These are phyloP conservation scores for Metschnikowia lochheadii DNA, from an alignment of 805 yeast species.

Conservation along the genomic window DNA sequence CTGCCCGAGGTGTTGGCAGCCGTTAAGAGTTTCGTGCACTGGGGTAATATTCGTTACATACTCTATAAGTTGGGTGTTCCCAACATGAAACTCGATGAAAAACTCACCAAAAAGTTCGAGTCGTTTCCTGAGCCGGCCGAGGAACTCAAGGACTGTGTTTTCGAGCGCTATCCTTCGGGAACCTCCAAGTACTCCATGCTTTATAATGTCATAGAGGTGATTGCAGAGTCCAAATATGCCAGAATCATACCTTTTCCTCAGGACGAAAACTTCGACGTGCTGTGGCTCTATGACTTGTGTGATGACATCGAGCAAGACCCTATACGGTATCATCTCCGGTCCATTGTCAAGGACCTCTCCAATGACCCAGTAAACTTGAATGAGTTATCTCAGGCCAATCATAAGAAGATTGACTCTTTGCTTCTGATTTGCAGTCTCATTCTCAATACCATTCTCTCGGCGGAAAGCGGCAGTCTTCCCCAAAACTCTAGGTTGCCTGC, in stretches of 20 bases:
- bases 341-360: conserved; percentile 31
- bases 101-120: conserved; percentile 27
- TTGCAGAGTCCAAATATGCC: conserved; percentile 38
- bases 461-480: conserved; percentile 30
- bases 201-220: conserved; percentile 34
- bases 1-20: conserved; percentile 44
- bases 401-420: conserved; percentile 18
- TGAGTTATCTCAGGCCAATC: conserved; percentile 26
- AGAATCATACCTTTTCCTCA: conserved; percentile 35
- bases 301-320: conserved; percentile 46
- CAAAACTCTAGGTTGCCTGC: conserved; percentile 39
- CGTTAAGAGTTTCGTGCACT: conserved; percentile 49
- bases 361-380: conserved; percentile 31
- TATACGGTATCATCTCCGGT: conserved; percentile 44
- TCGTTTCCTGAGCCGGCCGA: conserved; percentile 40
- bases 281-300: conserved; percentile 39
- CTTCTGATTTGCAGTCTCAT: conserved; percentile 28
- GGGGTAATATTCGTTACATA: conserved; percentile 51
- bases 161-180: conserved; percentile 50
- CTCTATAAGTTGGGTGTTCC: conserved; percentile 40
- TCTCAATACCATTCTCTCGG: conserved; percentile 25
- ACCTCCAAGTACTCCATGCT: conserved; percentile 44
- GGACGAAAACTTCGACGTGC: conserved; percentile 20
- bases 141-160: conserved; percentile 37
- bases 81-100: conserved; percentile 30